Evolutionary conservation across 73 alveolate genomes (phyloP).

Genomic region (Uronychia binucleata): DNA sequence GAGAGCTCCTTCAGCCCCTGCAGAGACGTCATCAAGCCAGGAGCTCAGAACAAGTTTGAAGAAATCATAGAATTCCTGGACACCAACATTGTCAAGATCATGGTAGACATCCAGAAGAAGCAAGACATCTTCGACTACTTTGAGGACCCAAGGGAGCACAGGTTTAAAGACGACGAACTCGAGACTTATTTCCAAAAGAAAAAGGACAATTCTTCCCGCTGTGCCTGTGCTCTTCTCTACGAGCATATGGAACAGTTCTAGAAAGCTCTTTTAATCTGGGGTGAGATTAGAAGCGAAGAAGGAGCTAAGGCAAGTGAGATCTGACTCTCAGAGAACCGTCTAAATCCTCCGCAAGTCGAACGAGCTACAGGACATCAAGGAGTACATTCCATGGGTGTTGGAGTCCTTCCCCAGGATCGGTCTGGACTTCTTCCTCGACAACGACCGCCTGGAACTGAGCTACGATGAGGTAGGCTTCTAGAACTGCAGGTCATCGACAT

Average conservation of each 20-base stretch:
- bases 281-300: constrained; percentile 4
- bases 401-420: constrained; percentile 43
- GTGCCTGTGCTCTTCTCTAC: constrained; percentile 30
- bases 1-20: background rate
- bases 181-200: constrained; percentile 3
- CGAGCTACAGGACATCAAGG: constrained; percentile 14
- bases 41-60: background rate
- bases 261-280: constrained; percentile 44
- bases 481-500: too few species aligned
- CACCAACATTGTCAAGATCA: constrained; percentile 43
- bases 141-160: constrained; percentile 9
- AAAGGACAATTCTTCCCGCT: background rate
- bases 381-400: constrained; percentile 46
- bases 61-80: background rate
- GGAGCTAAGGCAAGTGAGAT: too few species aligned
- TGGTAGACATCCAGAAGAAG: constrained; percentile 36
- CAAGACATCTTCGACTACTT: constrained; percentile 34
- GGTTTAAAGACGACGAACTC: constrained; percentile 26
- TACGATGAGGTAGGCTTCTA: too few species aligned
- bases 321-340: constrained; percentile 37
- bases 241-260: constrained; percentile 27
- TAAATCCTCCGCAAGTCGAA: constrained; percentile 11
- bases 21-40: background rate
- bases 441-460: constrained; percentile 35
- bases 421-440: constrained; percentile 27